These are phyloP conservation scores for Aspergillus clavatus DNA, from an alignment of 2,329 filamentous ascomycete genomes.

Conservation along the genomic window DNA sequence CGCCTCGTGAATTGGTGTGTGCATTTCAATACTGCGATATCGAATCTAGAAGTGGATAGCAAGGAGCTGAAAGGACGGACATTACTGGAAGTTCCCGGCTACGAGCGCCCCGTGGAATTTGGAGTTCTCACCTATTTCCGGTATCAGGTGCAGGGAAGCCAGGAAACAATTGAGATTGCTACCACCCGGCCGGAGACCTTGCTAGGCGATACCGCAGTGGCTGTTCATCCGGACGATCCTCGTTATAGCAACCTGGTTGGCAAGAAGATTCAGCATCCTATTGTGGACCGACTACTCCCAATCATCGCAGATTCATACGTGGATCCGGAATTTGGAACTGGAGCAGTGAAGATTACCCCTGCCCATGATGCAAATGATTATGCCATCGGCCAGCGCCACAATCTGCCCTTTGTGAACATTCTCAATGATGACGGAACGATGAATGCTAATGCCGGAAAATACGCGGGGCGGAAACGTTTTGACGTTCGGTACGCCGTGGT, in stretches of 20 bases:
- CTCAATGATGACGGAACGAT: constrained; percentile 85
- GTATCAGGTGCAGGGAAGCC: constrained; percentile 76
- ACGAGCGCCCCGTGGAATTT: constrained; percentile 95
- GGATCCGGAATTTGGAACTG: constrained; percentile 89
- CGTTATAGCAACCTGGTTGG: constrained; percentile 85
- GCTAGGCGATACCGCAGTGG: constrained; percentile 90
- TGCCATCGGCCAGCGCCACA: constrained; percentile 71
- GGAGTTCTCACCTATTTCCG: constrained; percentile 87
- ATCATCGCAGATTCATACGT: constrained; percentile 89
- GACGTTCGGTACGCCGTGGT: constrained; percentile 84
- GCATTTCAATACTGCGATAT: constrained; percentile 81
- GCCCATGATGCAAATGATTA: constrained; percentile 97
- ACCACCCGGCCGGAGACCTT: constrained; percentile 93
- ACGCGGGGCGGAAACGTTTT: constrained; percentile 83
- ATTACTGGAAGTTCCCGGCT: constrained; percentile 86
- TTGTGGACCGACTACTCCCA: constrained; percentile 72
- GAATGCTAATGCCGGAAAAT: constrained; percentile 78
- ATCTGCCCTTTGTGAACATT: constrained; percentile 89
- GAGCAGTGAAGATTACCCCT: constrained; percentile 94
- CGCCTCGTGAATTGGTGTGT: constrained; percentile 95
- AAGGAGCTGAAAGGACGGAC: constrained; percentile 84
- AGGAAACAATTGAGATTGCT: constrained; percentile 82
- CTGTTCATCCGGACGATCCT: constrained; percentile 81
- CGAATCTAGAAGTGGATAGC: constrained; percentile 89
- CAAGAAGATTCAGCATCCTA: constrained; percentile 81